A percentile compares a stretch with the other conserved stretches of the same genome.
phyloP scores from a whole-genome alignment of 148 eudicot species.

The Rhododendron ovatum region DNA sequence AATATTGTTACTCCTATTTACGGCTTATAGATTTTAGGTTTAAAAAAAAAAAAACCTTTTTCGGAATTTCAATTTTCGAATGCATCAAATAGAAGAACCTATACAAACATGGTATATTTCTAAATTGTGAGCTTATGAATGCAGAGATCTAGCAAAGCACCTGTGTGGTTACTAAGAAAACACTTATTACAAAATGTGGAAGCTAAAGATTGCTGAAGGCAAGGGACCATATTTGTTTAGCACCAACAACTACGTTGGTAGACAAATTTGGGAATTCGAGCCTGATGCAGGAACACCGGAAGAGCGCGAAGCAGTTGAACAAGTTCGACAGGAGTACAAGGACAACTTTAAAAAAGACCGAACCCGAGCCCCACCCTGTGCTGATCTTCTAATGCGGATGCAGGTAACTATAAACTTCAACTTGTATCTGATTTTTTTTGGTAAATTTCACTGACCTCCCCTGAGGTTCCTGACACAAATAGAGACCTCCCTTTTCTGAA shows the following conservation, averaged over 20 bases:
- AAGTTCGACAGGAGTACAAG: background rate
- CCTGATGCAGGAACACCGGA: slow-evolving; percentile 10
- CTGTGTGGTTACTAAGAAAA: background rate
- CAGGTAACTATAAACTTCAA: slow-evolving; percentile 1
- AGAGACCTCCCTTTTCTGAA: too few species aligned
- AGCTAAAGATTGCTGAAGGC: slow-evolving; percentile 15
- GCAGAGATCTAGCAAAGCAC: background rate
- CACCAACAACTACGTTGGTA: slow-evolving; percentile 14
- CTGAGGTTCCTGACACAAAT: too few species aligned
- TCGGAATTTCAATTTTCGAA: too few species aligned
- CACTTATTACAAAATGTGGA: slow-evolving; percentile 4
- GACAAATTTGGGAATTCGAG: slow-evolving; percentile 13
- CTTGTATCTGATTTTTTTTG: too few species aligned
- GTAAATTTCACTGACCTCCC: too few species aligned
- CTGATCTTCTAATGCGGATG: slow-evolving; percentile 13
- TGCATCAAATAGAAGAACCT: too few species aligned
- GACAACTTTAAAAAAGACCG: background rate
- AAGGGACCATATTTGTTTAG: slow-evolving; percentile 14
- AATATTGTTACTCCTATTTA: too few species aligned
- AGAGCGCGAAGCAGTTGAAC: slow-evolving; percentile 8
- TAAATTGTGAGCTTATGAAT: background rate
- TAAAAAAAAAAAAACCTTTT: too few species aligned
- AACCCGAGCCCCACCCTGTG: background rate
- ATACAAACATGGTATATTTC: background rate
- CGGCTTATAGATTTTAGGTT: too few species aligned